A percentile compares a stretch with the other conserved stretches of the same genome.
phyloP scores from a whole-genome alignment of 1,139 yeast species.

The Meyerozyma smithsonii region DNA sequence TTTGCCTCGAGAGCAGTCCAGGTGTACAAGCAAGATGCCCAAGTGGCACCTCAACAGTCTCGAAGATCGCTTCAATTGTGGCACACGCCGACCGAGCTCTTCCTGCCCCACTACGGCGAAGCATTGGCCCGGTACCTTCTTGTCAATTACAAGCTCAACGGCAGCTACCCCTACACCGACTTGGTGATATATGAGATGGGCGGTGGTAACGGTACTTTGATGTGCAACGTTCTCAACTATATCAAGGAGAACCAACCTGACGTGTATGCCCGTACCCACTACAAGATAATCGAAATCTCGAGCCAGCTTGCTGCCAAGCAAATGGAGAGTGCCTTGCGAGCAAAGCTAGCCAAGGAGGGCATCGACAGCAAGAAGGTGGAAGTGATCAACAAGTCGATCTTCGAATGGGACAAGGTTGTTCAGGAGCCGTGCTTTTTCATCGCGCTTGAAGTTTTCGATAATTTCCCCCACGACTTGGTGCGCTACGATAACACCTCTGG shows the following conservation, averaged over 20 bases:
- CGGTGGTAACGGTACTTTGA: conserved; percentile 85
- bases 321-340: conserved; percentile 30
- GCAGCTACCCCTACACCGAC: conserved; percentile 57
- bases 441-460: conserved; percentile 83
- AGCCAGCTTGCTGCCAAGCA: conserved; percentile 66
- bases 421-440: conserved; percentile 73
- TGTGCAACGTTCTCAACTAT: conserved; percentile 72
- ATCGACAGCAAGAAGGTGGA: conserved; percentile 48
- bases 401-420: conserved; percentile 65
- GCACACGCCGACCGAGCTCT: conserved; percentile 89
- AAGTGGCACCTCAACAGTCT: conserved; percentile 14
- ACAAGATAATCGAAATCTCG: conserved; percentile 75
- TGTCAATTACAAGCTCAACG: conserved; percentile 61
- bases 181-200: conserved; percentile 82
- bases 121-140: conserved; percentile 73
- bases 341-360: conserved; percentile 33
- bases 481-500: conserved; percentile 69
- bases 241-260: conserved; percentile 64
- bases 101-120: conserved; percentile 80
- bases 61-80: conserved; percentile 62
- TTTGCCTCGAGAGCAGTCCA: conserved; percentile 32
- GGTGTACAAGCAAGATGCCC: conserved; percentile 26
- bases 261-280: conserved; percentile 61
- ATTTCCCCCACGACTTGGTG: conserved; percentile 76
- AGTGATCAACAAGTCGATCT: conserved; percentile 68